These are phyloP conservation scores for Russula foetens DNA, from an alignment of 768 basidiomycete genomes.

Conservation along the genomic window DNA sequence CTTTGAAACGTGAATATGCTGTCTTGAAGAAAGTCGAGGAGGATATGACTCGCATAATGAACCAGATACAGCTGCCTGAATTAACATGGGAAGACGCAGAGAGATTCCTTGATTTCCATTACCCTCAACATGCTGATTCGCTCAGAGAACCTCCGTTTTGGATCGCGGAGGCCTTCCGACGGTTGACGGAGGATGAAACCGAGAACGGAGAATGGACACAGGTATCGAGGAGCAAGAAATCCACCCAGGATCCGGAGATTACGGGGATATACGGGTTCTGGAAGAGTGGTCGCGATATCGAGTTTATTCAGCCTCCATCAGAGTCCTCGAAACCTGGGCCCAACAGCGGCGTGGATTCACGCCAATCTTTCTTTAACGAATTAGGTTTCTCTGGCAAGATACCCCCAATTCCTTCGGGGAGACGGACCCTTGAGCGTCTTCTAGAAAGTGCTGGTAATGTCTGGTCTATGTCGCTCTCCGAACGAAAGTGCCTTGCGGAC, in stretches of 20 bases:
- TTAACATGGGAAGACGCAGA: constrained; percentile 27
- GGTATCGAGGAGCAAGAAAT: constrained; percentile 2
- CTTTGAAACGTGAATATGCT: constrained; percentile 29
- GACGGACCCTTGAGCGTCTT: constrained; percentile 35
- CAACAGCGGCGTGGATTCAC: not conserved
- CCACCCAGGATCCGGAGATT: not conserved
- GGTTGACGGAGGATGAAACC: constrained; percentile 1
- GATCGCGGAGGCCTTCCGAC: constrained; percentile 4
- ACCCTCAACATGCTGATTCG: constrained; percentile 41
- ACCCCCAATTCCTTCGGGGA: constrained; percentile 32
- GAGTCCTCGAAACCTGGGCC: not conserved
- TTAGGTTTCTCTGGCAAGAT: constrained; percentile 29
- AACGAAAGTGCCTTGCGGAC: constrained; percentile 37
- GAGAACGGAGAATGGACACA: constrained; percentile 11
- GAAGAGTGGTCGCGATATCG: constrained; percentile 13
- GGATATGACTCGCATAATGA: constrained; percentile 41
- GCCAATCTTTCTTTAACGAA: constrained; percentile 30
- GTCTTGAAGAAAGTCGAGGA: constrained; percentile 39
- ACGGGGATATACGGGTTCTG: constrained; percentile 17
- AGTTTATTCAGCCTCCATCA: constrained; percentile 12
- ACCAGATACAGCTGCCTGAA: constrained; percentile 19
- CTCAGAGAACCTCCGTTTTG: constrained; percentile 35
- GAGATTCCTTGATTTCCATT: constrained; percentile 34
- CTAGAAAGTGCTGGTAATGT: constrained; percentile 27
- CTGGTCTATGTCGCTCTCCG: constrained; percentile 47